Evolutionary conservation across 192 early-diverging fungal genomes (phyloP), one percentile per base, ranked within the genome.

Genomic region (Backusella macrospora): DNA sequence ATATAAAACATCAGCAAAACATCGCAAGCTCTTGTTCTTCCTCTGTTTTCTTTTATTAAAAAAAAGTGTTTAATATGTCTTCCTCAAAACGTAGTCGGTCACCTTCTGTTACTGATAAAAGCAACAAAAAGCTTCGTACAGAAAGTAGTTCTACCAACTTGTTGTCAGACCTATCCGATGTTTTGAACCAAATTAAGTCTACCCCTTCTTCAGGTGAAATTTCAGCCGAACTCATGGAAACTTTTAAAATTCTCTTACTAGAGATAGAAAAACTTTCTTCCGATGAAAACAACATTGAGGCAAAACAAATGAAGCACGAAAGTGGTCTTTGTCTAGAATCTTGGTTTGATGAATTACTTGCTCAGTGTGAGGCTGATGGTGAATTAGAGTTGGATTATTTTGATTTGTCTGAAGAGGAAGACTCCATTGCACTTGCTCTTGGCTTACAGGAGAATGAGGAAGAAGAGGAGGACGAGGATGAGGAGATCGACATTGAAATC

Each of bases 331-430:
- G 70, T 48, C 21, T 80, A 8, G 78, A 80, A 65, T 5, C 71
- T 42, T 80, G 78, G 78, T 75, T 80, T 38, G 78, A 80, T 26
- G 74, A 80, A 40, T 29, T 80, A 21, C 66, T 80, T 7, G 78
- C 74, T 38, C 73, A 48, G 21, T 80, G 74, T 38, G 78, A 74
- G 48, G 78, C 71, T 1, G 78, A 80, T 29, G 78, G 70, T 26
- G 78, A 80, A 69, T 66, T 80, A 15, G 39, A 71, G 6, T 42
- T 75, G 14, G 65, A 65, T 45, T 65, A 48, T 7, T 62, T 72
- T 29, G 73, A 74, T 37, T 52, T 46, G 26, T 29, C 37, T 21
- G 76, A 77, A 55, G 72, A 73, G n/a, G 72, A 78, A 48, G 77
- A 78, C 52, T 48, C 64, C 21, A 44, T 78, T 34, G 77, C 72